Conservation (phyloP, 2,329 filamentous ascomycete genomes). For the Arthrobotrys sinensis region DNA sequence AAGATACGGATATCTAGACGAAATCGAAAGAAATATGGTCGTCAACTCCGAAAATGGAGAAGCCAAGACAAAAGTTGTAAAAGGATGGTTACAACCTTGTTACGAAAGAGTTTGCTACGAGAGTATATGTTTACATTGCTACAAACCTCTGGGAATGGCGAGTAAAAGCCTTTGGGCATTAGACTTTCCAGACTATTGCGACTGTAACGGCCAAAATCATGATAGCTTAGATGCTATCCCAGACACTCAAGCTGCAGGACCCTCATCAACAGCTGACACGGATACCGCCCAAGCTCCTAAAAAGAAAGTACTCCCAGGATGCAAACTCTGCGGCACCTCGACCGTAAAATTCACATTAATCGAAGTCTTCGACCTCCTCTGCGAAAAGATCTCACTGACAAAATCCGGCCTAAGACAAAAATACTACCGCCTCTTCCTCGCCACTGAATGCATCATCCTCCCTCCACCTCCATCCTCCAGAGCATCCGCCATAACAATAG, state of each 20-base stretch:
- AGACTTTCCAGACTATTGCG: slow-evolving; percentile 29
- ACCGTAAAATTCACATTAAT: slow-evolving; percentile 46
- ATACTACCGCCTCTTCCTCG: slow-evolving; percentile 45
- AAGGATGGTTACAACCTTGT: slow-evolving; percentile 37
- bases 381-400: slow-evolving; percentile 17
- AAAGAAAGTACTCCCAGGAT: slow-evolving; percentile 26
- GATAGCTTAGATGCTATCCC: background rate
- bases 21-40: slow-evolving; percentile 7
- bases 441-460: slow-evolving; percentile 37
- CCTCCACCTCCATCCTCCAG: background rate
- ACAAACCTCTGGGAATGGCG: slow-evolving; percentile 13
- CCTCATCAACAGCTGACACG: background rate
- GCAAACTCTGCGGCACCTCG: slow-evolving; percentile 31
- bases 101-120: slow-evolving; percentile 44
- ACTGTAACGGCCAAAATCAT: slow-evolving; percentile 5
- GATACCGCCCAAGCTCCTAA: background rate
- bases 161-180: slow-evolving; percentile 33
- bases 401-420: slow-evolving; percentile 19
- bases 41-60: slow-evolving; percentile 6
- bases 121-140: slow-evolving; percentile 46
- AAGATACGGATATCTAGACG: slow-evolving; percentile 30
- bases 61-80: background rate
- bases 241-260: background rate
- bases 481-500: background rate
- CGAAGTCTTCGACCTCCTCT: slow-evolving; percentile 47